These are phyloP conservation scores for Gynostemma pentaphyllum DNA, from an alignment of 306 rosid genomes.

Conservation along the genomic window DNA sequence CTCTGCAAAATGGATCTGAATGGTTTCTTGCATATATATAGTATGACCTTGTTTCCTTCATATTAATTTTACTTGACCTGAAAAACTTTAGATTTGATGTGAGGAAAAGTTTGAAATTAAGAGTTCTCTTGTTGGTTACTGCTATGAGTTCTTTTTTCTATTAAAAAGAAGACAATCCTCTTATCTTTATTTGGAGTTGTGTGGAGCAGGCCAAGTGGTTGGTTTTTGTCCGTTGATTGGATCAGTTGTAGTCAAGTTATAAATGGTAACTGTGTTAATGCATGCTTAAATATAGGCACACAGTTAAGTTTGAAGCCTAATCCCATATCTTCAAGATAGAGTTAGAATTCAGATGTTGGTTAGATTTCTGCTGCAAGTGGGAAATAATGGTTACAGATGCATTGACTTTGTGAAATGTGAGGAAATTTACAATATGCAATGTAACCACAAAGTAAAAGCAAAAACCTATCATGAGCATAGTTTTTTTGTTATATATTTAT, in stretches of 20 bases:
- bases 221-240: neutral
- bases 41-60: neutral
- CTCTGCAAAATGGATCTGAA: neutral
- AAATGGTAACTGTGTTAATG: neutral
- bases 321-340: neutral
- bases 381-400: neutral
- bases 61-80: neutral
- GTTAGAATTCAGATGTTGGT: neutral
- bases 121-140: neutral
- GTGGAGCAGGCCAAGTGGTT: neutral
- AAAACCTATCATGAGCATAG: too few species aligned
- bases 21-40: neutral
- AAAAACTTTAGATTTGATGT: slow-evolving; percentile 4
- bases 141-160: neutral
- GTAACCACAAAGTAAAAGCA: neutral
- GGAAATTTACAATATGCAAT: neutral
- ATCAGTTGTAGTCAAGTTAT: neutral
- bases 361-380: neutral
- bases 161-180: neutral
- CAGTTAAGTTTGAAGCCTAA: neutral
- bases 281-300: neutral
- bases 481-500: too few species aligned
- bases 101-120: neutral
- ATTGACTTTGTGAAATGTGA: neutral
- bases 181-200: neutral